Evolutionary conservation across 2,329 filamentous ascomycete genomes (phyloP), one percentile per base, ranked within the genome.

Genomic region (Penicillium decumbens): DNA sequence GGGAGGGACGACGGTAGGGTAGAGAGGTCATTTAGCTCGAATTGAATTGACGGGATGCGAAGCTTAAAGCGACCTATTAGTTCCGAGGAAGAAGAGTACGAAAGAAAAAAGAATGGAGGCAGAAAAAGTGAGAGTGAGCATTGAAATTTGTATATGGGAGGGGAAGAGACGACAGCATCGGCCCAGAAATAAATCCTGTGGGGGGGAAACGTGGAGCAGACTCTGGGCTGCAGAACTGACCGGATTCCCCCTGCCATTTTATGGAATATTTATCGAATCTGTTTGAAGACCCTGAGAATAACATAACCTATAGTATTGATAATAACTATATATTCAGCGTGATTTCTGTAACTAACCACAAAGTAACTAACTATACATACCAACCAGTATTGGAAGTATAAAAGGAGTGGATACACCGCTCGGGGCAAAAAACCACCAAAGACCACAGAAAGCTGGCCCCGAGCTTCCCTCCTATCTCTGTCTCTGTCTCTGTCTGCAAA

Each of bases 1-100:
- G 60, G 41, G 65, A 67, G 28, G 66, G 56, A 38, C 57, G 66
- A 49, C 60, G 65, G 45, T 63, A 67, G 15, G 68, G 67, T 15
- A 69, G 46, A 20, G 68, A 63, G 46, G 64, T 41, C 68, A 71
- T 69, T 6, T 27, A 25, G 33, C 15, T 37, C 15, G 9, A 37
- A 23, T 20, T 10, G 33, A 20, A 23, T 20, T 20, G 33, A 9
- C 15, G 3, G 24, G 4, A 20, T 35, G 6, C 8, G 33, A 6
- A 35, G 33, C 15, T 35, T 20, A 20, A 12, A 37, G 4, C 33
- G 15, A 37, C 9, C 33, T 20, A 9, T 12, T 32, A 32, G 13
- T 32, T 15, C 2, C 4, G 3, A 8, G 4, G n/a, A n/a, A n/a
- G 18, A 8, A 18, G 3, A 6, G 1, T 9, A 27, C 12, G 8